Base-by-base conservation (phyloP, 2,329 filamentous ascomycete genomes). In the Aspergillus transmontanensis region DNA sequence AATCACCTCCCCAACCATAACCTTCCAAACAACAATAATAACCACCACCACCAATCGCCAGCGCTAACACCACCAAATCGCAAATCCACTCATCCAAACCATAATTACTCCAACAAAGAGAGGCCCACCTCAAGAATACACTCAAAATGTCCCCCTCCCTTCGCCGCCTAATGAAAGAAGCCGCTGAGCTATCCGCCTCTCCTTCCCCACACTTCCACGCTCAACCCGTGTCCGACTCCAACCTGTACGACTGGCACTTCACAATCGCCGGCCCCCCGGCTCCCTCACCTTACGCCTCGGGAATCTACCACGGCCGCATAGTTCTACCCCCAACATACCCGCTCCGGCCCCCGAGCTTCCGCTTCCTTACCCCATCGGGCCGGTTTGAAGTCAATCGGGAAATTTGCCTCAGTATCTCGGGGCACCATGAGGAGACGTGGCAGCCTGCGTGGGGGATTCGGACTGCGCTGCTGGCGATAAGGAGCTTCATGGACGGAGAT, bases 161-260 rank as follows among this genome's bases (percentile, higher is more conserved):
- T 50, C 72, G 72, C 50, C 75, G 74, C 57, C 73, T 76, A 28
- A 72, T 97, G 74, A 93, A 92, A 79, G 95, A 98, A 87, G 94
- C 94, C 62, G 86, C 90, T 63, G 95, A 98, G 77, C 87, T 99
- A 61, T 89, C 92, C 64, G 85, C 84, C 63, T 86, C 90, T 43
- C 93, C 94, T 5, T 95, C 92, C 2, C 84, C 91, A 59, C 93
- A 97, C 81, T 96, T 94, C 80, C 87, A 90, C 70, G 95, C 94
- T 46, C 84, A 89, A 4, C 95, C 95, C 0, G 76, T 81, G 45
- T 87, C 94, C 66, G 94, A 98, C 75, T 84, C 87, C 36, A 93
- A 98, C 79, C 89, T 99, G 59, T 97, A 97, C 80, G 94, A 98
- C 80, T 99, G 95, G 95, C 95, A 99, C 82, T 99, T 98, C 81